These are phyloP conservation scores for Peniophora sp. DNA, from an alignment of 1,284 basidiomycete genomes.

Conservation along the genomic window DNA sequence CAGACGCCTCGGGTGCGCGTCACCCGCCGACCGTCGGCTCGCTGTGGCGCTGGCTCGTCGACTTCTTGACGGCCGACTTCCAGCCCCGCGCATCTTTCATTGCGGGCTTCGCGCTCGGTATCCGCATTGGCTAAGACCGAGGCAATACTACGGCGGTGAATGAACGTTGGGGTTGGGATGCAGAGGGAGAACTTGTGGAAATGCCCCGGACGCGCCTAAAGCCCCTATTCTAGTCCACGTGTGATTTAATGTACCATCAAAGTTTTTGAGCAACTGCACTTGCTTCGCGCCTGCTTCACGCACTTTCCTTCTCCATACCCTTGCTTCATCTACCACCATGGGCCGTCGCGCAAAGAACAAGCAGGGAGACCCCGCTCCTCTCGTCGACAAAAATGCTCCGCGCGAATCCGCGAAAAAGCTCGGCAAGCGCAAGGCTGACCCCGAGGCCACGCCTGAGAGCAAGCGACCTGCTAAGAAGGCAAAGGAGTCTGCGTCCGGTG, in stretches of 20 bases:
- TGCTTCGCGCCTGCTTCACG: neutral
- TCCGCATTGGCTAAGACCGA: conserved; percentile 48
- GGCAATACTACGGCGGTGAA: too few species aligned
- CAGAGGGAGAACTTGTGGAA: too few species aligned
- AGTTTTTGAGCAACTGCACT: neutral
- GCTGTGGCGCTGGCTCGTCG: conserved; percentile 65
- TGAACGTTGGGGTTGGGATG: neutral
- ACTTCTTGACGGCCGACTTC: conserved; percentile 92
- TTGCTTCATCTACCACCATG: conserved; percentile 37
- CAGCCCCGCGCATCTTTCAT: conserved; percentile 76
- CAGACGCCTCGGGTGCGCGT: conserved; percentile 36
- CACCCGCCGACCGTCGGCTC: conserved; percentile 56
- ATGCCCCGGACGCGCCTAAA: too few species aligned
- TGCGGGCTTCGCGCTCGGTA: conserved; percentile 61
- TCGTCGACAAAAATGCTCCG: conserved; percentile 33
- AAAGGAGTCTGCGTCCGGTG: conserved; percentile 27
- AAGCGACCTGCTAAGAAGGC: conserved; percentile 49
- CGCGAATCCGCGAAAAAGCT: conserved; percentile 43
- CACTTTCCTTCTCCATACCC: neutral
- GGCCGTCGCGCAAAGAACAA: conserved; percentile 89
- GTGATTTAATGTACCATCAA: neutral
- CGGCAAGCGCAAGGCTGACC: conserved; percentile 66
- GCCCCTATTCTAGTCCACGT: neutral
- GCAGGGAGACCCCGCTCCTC: conserved; percentile 69
- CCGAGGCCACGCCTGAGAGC: conserved; percentile 32